Base-by-base conservation (phyloP, 225 moss, liverwort and hornwort species). In the Lunularia cruciata region DNA sequence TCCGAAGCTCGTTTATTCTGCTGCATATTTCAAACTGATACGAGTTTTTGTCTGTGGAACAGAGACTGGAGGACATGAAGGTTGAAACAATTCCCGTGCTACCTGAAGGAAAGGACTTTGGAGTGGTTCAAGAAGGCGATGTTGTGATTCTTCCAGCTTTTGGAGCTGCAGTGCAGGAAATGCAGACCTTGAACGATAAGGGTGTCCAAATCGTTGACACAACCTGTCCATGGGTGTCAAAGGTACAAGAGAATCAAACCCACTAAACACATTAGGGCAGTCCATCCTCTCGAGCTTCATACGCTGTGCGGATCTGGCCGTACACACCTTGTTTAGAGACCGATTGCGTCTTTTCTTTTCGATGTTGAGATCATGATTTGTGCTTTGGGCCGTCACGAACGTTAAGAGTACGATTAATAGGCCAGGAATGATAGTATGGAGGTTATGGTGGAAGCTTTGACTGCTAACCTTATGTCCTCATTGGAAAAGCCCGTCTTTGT, bases 191-290 rank as follows among this genome's bases (percentile, higher is more conserved):
- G 47, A 88, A 78, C 34, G 79, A 85, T 3, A 93, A 90, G 78
- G 90, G 90, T 53, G 93, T 98, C 19, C 96, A 93, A 68, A 98
- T 98, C 63, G 96, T 98, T 16, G 96, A 98, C 62, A 98, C 96
- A 19, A 98, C 96, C 56, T 98, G 96, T 73, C 96, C 96, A 3
- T 98, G 96, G 96, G 96, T 98, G 52, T 98, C 96, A 0, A 98
- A 98, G 84, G 96, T 96, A 64, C 30, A 8, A 6, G 73, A 30
- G 5, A 14, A 56, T 43, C 13, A 42, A 30, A 39, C 34, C 47
- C 15, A 12, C 12, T 23, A 45, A 33, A 57, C 15, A 47, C 25
- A n/a, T n/a, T 18, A 6, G 27, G 30, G 43, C n/a, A 46, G 4
- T 14, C 10, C 42, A 4, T 46, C 14, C n/a, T n/a, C n/a, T n/a